Evolutionary conservation across 1,139 yeast species (phyloP).

Genomic region (Candida sp.): DNA sequence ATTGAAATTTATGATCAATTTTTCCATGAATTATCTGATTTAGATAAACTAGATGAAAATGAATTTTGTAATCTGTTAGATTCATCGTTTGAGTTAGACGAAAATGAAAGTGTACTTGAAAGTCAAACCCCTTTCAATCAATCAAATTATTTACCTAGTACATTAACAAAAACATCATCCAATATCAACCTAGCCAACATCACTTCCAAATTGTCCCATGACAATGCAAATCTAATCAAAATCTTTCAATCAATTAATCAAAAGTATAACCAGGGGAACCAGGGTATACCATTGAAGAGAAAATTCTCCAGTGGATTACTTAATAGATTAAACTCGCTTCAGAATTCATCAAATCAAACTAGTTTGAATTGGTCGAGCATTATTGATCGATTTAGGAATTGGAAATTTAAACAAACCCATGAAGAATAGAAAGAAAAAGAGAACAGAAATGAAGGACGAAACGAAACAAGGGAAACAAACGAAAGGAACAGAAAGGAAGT

Average conservation of each 20-base stretch:
- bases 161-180: too few species aligned
- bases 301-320: slow-evolving; percentile 2
- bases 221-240: slow-evolving; percentile 1
- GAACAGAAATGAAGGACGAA: too few species aligned
- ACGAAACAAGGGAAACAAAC: too few species aligned
- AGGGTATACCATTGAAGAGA: too few species aligned
- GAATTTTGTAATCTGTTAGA: neutral
- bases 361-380: neutral
- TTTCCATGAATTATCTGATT: slow-evolving; percentile 26
- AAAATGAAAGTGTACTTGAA: too few species aligned
- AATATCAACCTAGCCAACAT: neutral
- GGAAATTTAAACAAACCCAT: neutral
- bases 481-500: neutral
- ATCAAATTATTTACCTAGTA: too few species aligned
- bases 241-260: slow-evolving; percentile 5
- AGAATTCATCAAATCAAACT: too few species aligned
- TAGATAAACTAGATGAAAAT: neutral
- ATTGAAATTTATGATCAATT: slow-evolving; percentile 55
- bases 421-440: neutral
- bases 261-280: slow-evolving; percentile 4
- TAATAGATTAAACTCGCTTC: neutral
- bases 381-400: neutral
- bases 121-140: too few species aligned
- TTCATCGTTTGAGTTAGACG: too few species aligned
- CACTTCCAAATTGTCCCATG: neutral